Base-by-base conservation (phyloP, 192 early-diverging fungal genomes). In the Coemansia sp. region DNA sequence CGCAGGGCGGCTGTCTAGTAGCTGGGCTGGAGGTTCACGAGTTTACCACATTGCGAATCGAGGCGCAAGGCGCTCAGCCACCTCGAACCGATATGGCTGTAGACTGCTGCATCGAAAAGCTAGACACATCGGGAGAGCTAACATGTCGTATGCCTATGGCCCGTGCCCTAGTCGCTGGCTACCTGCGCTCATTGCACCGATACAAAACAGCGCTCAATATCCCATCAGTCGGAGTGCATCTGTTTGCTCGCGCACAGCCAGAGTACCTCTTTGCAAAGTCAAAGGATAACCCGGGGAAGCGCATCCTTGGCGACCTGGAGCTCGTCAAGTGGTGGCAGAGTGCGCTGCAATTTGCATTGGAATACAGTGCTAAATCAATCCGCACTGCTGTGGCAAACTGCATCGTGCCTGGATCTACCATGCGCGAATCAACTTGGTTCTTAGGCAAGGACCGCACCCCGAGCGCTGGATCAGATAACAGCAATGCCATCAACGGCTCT, bases 231-330 rank as follows among this genome's bases (percentile, higher is more conserved):
- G 69, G 68, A 6, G 60, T 91, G 8, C 78, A 90, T 66, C 61
- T 93, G 29, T 96, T 95, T 85, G 94, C 93, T 8, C 86, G 94
- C 4, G 79, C 93, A 6, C 94, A 96, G 74, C 92, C 92, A 13
- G 88, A 91, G 64, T 96, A 96, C 61, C 76, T 96, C 10, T 96
- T 96, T 87, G 84, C 86, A 31, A 68, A 85, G 29, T 94, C 93
- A 10, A 75, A 82, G 42, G 61, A 86, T 38, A 94, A 93, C 69
- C 45, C 74, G 10, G 58, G 48, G 3, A 96, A 96, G 42, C 84
- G 70, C n/a, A 65, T 83, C 32, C 80, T 93, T 27, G 71, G 82
- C 40, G 92, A 94, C 64, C 61, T 83, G 9, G 76, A 70, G 4
- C 83, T 96, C 20, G 75, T 95, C 31, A 78, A 78, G 45, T 96